phyloP scores from a whole-genome alignment of 2,329 filamentous ascomycete genomes.

The Ophiostoma novo-ulmi region DNA sequence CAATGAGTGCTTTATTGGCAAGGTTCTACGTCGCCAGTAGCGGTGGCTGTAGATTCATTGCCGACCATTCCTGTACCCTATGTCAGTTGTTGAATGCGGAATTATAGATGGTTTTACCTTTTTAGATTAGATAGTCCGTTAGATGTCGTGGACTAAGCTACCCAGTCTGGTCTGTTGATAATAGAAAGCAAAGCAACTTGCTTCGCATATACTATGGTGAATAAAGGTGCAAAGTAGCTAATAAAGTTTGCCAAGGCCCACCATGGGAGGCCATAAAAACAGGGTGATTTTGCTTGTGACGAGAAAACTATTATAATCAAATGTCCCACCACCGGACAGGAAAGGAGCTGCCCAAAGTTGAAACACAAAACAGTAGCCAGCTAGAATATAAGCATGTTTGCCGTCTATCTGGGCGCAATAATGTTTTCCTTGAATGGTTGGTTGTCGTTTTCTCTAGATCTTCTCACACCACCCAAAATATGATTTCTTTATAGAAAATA shows the following conservation, averaged over 20 bases:
- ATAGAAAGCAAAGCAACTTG: neutral
- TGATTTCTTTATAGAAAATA: neutral
- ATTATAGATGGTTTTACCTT: neutral
- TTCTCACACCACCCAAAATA: conserved; percentile 8
- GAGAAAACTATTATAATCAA: conserved; percentile 6
- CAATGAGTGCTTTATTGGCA: neutral
- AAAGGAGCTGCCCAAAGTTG: neutral
- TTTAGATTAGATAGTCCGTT: neutral
- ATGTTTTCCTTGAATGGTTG: neutral
- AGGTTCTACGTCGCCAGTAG: neutral
- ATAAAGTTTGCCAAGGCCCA: neutral
- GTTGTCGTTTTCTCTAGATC: neutral
- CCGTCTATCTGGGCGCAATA: neutral
- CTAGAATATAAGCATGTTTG: neutral
- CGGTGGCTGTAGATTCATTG: neutral
- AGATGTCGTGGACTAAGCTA: neutral
- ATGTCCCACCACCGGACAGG: neutral
- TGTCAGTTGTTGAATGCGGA: neutral
- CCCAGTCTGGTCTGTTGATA: neutral
- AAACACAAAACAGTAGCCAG: neutral
- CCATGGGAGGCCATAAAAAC: neutral
- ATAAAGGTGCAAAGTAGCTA: neutral
- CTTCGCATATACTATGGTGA: neutral
- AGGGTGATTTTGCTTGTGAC: conserved; percentile 9
- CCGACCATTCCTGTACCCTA: neutral